These are phyloP conservation scores for Parastagonospora nodorum DNA, from an alignment of 2,329 filamentous ascomycete species.

Conservation along the genomic window DNA sequence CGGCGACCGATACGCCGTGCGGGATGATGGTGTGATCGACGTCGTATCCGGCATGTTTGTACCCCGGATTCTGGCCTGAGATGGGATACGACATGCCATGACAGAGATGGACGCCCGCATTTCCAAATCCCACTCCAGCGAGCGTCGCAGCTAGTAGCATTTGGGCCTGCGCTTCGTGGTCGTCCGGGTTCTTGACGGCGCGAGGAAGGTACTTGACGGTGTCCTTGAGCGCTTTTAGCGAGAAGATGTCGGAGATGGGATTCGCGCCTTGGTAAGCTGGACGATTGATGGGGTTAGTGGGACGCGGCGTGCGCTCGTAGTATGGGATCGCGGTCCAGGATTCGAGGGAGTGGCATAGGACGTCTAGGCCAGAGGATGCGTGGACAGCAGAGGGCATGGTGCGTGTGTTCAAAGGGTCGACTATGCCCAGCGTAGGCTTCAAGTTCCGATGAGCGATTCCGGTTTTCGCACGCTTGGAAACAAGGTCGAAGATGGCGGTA, in stretches of 20 bases:
- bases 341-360: slow-evolving; percentile 92
- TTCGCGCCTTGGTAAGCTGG: slow-evolving; percentile 98
- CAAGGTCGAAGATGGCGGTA: slow-evolving; percentile 96
- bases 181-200: slow-evolving; percentile 84
- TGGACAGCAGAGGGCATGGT: slow-evolving; percentile 97
- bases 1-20: slow-evolving; percentile 92
- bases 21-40: slow-evolving; percentile 82
- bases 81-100: slow-evolving; percentile 98
- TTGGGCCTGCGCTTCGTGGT: slow-evolving; percentile 88
- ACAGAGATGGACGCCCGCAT: slow-evolving; percentile 90
- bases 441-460: slow-evolving; percentile 94
- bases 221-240: slow-evolving; percentile 77
- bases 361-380: slow-evolving; percentile 88
- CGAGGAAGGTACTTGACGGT: slow-evolving; percentile 93
- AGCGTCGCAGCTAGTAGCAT: slow-evolving; percentile 96
- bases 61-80: slow-evolving; percentile 90
- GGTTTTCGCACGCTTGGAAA: slow-evolving; percentile 88
- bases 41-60: slow-evolving; percentile 86
- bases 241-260: slow-evolving; percentile 97
- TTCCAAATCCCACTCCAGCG: slow-evolving; percentile 95
- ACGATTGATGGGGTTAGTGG: slow-evolving; percentile 84
- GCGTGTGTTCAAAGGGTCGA: slow-evolving; percentile 83
- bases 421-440: slow-evolving; percentile 92
- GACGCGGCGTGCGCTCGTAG: slow-evolving; percentile 80
- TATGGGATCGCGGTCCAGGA: slow-evolving; percentile 98